phyloP scores from a whole-genome alignment of 768 basidiomycete species.

The Boletellus emodensis region DNA sequence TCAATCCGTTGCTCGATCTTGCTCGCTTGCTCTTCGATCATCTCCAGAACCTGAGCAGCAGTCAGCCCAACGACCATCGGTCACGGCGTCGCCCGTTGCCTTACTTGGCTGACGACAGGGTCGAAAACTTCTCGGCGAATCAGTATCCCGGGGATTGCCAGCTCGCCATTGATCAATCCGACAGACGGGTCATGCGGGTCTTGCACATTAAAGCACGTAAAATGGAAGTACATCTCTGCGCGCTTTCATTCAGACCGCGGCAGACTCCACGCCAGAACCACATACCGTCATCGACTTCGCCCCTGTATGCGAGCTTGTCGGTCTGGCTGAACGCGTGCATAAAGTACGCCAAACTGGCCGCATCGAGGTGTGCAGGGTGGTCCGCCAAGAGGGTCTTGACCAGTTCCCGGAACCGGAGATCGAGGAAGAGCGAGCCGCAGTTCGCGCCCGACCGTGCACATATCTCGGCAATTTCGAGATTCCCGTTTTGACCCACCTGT shows the following conservation, averaged over 20 bases:
- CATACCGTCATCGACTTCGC: conserved; percentile 70
- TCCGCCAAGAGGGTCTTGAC: conserved; percentile 73
- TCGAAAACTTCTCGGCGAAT: conserved; percentile 84
- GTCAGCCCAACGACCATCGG: conserved; percentile 5
- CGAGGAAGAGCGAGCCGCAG: conserved; percentile 84
- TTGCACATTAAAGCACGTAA: conserved; percentile 86
- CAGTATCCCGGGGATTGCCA: conserved; percentile 76
- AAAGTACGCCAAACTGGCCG: conserved; percentile 79
- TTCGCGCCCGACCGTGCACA: conserved; percentile 84
- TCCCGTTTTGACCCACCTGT: conserved; percentile 65
- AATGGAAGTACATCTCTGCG: conserved; percentile 78
- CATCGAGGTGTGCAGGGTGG: conserved; percentile 82
- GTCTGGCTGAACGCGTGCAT: conserved; percentile 89
- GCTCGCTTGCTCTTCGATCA: conserved; percentile 73
- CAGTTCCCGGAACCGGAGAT: conserved; percentile 80
- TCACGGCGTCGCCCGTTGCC: conserved; percentile 16
- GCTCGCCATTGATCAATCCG: conserved; percentile 77
- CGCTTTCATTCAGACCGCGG: conserved; percentile 7
- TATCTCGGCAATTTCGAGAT: conserved; percentile 90
- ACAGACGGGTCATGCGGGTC: conserved; percentile 78
- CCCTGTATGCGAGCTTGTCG: conserved; percentile 76
- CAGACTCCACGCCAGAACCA: conserved; percentile 1
- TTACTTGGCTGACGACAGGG: conserved; percentile 76
- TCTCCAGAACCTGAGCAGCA: conserved; percentile 57
- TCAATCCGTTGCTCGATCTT: conserved; percentile 69